Evolutionary conservation across 1,139 yeast genomes (phyloP).

Genomic region (Debaryomyces fabryi): DNA sequence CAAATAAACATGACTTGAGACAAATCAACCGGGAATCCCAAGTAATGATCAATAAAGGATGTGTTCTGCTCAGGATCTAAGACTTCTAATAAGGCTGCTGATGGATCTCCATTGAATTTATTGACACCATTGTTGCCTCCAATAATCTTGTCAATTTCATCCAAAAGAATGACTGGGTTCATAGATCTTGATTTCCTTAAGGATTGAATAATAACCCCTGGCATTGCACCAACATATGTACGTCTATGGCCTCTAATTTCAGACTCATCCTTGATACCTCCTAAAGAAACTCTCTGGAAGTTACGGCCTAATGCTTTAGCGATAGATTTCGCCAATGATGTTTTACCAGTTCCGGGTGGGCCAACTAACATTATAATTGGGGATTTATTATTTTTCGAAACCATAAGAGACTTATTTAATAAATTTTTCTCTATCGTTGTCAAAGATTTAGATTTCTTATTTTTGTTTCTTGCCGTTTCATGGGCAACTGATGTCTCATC

Average conservation of each 20-base stretch:
- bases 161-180: conserved; percentile 88
- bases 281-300: conserved; percentile 83
- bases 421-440: conserved; percentile 12
- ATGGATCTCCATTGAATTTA: conserved; percentile 80
- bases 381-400: conserved; percentile 50
- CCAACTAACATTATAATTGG: conserved; percentile 86
- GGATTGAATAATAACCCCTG: conserved; percentile 82
- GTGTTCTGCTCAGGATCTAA: conserved; percentile 90
- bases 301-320: conserved; percentile 80
- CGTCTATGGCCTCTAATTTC: conserved; percentile 92
- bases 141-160: conserved; percentile 85
- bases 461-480: conserved; percentile 31
- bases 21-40: conserved; percentile 86
- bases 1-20: conserved; percentile 85
- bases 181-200: conserved; percentile 75
- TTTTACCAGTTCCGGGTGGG: conserved; percentile 96
- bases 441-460: conserved; percentile 23
- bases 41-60: conserved; percentile 78
- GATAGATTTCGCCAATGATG: conserved; percentile 84
- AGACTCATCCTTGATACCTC: conserved; percentile 88
- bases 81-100: conserved; percentile 87
- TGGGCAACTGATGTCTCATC: conserved; percentile 37
- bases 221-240: conserved; percentile 93
- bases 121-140: conserved; percentile 55
- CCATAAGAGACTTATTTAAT: conserved; percentile 26